phyloP scores from a whole-genome alignment of 1,284 basidiomycete species.

The Boletus hoseneyae region DNA sequence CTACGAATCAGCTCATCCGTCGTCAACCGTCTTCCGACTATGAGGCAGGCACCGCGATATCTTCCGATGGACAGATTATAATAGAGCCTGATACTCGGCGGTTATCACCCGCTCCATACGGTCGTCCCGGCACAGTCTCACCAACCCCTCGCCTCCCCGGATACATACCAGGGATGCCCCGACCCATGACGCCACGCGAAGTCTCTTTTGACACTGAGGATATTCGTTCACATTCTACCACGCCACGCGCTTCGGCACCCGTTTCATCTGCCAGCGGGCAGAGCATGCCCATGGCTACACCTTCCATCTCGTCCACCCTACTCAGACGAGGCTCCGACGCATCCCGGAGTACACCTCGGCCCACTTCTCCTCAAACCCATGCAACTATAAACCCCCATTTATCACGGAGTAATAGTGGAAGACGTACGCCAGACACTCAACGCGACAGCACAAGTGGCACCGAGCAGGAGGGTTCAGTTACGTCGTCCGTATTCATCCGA shows the following conservation, averaged over 20 bases:
- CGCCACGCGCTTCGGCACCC: conserved; percentile 73
- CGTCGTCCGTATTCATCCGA: conserved; percentile 50
- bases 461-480: conserved; percentile 45
- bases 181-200: conserved; percentile 80
- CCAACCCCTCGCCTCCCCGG: conserved; percentile 69
- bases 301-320: conserved; percentile 37
- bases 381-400: conserved; percentile 48
- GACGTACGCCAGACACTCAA: conserved; percentile 53
- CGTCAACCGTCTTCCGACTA: conserved; percentile 34
- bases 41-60: conserved; percentile 67
- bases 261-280: conserved; percentile 35
- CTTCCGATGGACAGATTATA: conserved; percentile 52
- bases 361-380: conserved; percentile 45
- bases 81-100: conserved; percentile 45
- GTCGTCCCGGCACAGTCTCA: conserved; percentile 42
- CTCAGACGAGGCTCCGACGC: conserved; percentile 52
- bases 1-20: conserved; percentile 17
- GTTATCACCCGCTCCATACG: conserved; percentile 49
- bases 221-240: conserved; percentile 67
- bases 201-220: conserved; percentile 60
- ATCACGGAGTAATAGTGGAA: conserved; percentile 58
- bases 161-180: conserved; percentile 84
- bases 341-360: conserved; percentile 44
- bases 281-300: conserved; percentile 29
- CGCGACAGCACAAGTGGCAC: conserved; percentile 38